Percentiles rank a stretch among this genome's conserved stretches.
phyloP scores from a whole-genome alignment of 306 rosid species.

The Gillenia trifoliata region DNA sequence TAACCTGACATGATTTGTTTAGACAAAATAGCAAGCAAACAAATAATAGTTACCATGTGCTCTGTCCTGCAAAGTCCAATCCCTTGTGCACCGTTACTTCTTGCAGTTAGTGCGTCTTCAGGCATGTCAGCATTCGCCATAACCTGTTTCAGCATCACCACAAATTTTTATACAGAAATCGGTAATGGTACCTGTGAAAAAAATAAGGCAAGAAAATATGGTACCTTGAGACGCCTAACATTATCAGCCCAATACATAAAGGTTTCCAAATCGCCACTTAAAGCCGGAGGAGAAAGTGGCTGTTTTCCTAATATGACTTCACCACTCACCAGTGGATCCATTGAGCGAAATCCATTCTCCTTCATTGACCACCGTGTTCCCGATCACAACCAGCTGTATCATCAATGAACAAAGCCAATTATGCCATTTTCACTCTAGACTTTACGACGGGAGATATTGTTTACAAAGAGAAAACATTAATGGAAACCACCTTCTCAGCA shows the following conservation, averaged over 20 bases:
- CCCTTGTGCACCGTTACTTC: slow-evolving; percentile 92
- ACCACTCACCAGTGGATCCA: slow-evolving; percentile 94
- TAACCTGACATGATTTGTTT: too few species aligned
- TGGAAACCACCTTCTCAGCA: slow-evolving; percentile 45
- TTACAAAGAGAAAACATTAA: not conserved
- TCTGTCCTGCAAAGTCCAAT: slow-evolving; percentile 98
- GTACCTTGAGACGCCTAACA: slow-evolving; percentile 78
- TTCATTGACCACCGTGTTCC: slow-evolving; percentile 48
- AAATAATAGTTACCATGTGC: slow-evolving; percentile 86
- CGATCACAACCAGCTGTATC: slow-evolving; percentile 53
- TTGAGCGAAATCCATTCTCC: slow-evolving; percentile 94
- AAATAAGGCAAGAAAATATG: slow-evolving; percentile 9
- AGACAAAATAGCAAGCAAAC: too few species aligned
- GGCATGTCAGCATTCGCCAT: slow-evolving; percentile 99
- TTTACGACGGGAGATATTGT: not conserved
- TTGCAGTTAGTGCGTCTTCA: slow-evolving; percentile 80
- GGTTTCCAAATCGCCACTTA: slow-evolving; percentile 73
- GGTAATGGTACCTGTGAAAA: slow-evolving; percentile 2
- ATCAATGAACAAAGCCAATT: slow-evolving; percentile 7
- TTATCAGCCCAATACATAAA: slow-evolving; percentile 96
- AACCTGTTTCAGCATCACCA: slow-evolving; percentile 38
- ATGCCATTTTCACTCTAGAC: not conserved
- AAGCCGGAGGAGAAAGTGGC: slow-evolving; percentile 85
- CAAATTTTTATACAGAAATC: slow-evolving; percentile 1
- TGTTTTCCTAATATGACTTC: slow-evolving; percentile 89